Conservation (phyloP, 2,329 filamentous ascomycete genomes). For the Ophiognomonia clavigignenti-juglandacearum region DNA sequence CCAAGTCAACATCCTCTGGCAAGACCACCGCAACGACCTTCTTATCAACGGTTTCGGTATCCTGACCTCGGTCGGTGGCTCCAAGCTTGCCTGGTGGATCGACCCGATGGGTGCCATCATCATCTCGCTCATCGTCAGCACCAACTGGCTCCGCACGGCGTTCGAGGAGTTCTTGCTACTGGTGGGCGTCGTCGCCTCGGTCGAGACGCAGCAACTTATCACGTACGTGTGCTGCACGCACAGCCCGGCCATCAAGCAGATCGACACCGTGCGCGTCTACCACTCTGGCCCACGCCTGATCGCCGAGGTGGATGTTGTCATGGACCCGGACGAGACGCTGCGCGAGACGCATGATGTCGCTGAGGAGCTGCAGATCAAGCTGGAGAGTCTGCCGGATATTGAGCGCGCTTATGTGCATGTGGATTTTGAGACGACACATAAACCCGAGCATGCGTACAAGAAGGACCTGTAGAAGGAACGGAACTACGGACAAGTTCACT, state of each 20-base stretch:
- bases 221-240: slow-evolving; percentile 97
- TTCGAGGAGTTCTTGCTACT: slow-evolving; percentile 87
- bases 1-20: slow-evolving; percentile 89
- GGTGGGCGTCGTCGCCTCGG: slow-evolving; percentile 82
- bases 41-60: slow-evolving; percentile 93
- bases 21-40: slow-evolving; percentile 96
- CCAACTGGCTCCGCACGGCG: slow-evolving; percentile 79
- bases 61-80: slow-evolving; percentile 83
- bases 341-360: slow-evolving; percentile 85
- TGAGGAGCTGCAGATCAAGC: slow-evolving; percentile 88
- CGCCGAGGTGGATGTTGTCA: slow-evolving; percentile 94
- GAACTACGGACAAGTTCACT: no score
- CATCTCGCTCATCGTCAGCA: slow-evolving; percentile 71
- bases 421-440: slow-evolving; percentile 94
- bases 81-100: slow-evolving; percentile 89
- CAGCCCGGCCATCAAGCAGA: slow-evolving; percentile 71
- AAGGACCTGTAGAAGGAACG: slow-evolving; percentile 52
- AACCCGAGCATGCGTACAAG: slow-evolving; percentile 71
- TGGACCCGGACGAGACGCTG: slow-evolving; percentile 71
- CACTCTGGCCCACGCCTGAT: slow-evolving; percentile 85
- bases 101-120: slow-evolving; percentile 89
- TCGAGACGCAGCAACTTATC: slow-evolving; percentile 84
- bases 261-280: slow-evolving; percentile 94
- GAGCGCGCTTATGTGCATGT: slow-evolving; percentile 96
- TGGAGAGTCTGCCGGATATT: slow-evolving; percentile 86